Evolutionary conservation across 768 basidiomycete species (phyloP).

Genomic region (Leccinum uliginosum): DNA sequence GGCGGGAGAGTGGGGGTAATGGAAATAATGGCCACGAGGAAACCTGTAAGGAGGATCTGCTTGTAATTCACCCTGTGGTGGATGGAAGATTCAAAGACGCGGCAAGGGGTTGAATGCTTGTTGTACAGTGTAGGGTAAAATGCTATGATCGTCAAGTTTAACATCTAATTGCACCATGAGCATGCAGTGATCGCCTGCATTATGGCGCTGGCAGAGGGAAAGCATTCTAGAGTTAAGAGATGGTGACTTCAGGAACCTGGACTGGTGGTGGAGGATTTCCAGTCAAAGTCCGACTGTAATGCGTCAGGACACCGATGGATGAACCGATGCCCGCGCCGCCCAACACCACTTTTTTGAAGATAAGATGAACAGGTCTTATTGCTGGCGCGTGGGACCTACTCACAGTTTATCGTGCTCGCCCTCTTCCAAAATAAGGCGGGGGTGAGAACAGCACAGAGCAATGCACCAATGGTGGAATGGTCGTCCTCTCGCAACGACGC

Average conservation of each 20-base stretch:
- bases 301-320: slow-evolving; percentile 53
- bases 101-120: slow-evolving; percentile 27
- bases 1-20: slow-evolving; percentile 31
- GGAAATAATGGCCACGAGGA: slow-evolving; percentile 8
- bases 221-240: slow-evolving; percentile 4
- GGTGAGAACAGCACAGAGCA: slow-evolving; percentile 58
- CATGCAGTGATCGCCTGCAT: neutral
- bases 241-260: slow-evolving; percentile 31
- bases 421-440: slow-evolving; percentile 74
- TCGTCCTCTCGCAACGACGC: slow-evolving; percentile 62
- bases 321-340: slow-evolving; percentile 71
- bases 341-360: slow-evolving; percentile 48
- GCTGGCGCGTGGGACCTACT: slow-evolving; percentile 18
- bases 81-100: slow-evolving; percentile 65
- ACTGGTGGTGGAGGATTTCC: slow-evolving; percentile 48
- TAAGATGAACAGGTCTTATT: neutral
- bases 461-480: slow-evolving; percentile 67
- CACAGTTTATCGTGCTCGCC: slow-evolving; percentile 59
- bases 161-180: neutral
- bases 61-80: slow-evolving; percentile 56
- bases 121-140: slow-evolving; percentile 12
- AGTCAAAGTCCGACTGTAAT: slow-evolving; percentile 48
- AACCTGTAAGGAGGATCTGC: slow-evolving; percentile 42
- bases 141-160: neutral
- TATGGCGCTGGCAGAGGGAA: neutral